A percentile compares a stretch with the other conserved stretches of the same genome.
phyloP scores from a whole-genome alignment of 2,329 filamentous ascomycete species.

The Pestalotiopsis sp. region DNA sequence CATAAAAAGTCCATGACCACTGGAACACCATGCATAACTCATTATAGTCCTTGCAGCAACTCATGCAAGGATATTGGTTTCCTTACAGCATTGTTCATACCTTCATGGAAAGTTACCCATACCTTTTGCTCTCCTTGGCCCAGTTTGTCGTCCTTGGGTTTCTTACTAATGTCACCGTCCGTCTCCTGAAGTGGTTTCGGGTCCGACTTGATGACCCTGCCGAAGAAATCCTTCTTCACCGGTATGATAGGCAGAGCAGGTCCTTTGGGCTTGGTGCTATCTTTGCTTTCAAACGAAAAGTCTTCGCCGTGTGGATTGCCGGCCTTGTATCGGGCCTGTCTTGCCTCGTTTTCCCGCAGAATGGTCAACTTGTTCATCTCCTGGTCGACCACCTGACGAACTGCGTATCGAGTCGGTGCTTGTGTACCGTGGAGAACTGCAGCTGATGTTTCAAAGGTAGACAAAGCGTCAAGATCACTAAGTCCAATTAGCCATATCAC shows the following conservation, averaged over 20 bases:
- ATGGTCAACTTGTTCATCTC: constrained; percentile 78
- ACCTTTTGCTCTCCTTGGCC: constrained; percentile 56
- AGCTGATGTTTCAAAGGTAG: constrained; percentile 71
- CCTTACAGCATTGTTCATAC: constrained; percentile 77
- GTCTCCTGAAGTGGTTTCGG: constrained; percentile 37
- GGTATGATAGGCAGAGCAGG: constrained; percentile 34
- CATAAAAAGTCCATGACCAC: background rate
- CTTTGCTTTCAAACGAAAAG: constrained; percentile 39
- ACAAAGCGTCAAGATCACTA: constrained; percentile 75
- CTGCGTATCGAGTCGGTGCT: constrained; percentile 83
- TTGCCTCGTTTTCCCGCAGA: constrained; percentile 66
- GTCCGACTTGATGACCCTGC: constrained; percentile 36
- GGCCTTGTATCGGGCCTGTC: constrained; percentile 67
- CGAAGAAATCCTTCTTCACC: constrained; percentile 44
- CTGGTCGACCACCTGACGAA: constrained; percentile 90
- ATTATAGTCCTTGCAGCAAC: constrained; percentile 61
- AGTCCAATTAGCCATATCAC: constrained; percentile 12
- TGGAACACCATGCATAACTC: constrained; percentile 14
- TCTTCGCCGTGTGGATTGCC: constrained; percentile 39
- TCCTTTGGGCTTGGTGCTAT: constrained; percentile 40
- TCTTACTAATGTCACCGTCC: constrained; percentile 36
- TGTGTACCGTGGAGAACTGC: constrained; percentile 57
- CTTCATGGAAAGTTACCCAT: constrained; percentile 79
- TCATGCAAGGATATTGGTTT: constrained; percentile 75
- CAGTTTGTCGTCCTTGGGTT: constrained; percentile 23